Conservation (phyloP, 306 rosid species). For the cucumber (Cucumis sativus) region Cucumber_9930_V3 NC_026657.2:9474501-9475000, state of each 20-base stretch:
- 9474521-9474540: no score
- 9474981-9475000: conserved; percentile 31
- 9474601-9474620: no score
- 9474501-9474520: no score
- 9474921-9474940: conserved; percentile 78
- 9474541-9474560: no score
- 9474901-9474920: conserved; percentile 50
- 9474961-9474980: conserved; percentile 49
- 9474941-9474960: conserved; percentile 55
- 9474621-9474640: no score
- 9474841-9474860: conserved; percentile 27
- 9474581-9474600: no score
- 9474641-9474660: no score
- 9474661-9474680: no score
- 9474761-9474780: conserved; percentile 45
- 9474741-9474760: conserved; percentile 55
- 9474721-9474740: conserved; percentile 49
- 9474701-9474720: conserved; percentile 66
- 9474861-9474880: conserved; percentile 22
- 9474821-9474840: conserved; percentile 39
- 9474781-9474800: conserved; percentile 60
- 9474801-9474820: conserved; percentile 71
- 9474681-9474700: not conserved
- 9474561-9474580: no score
- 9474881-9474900: conserved; percentile 24